These are phyloP conservation scores for Colletotrichum costaricense DNA, from an alignment of 2,329 filamentous ascomycete genomes.

Conservation along the genomic window DNA sequence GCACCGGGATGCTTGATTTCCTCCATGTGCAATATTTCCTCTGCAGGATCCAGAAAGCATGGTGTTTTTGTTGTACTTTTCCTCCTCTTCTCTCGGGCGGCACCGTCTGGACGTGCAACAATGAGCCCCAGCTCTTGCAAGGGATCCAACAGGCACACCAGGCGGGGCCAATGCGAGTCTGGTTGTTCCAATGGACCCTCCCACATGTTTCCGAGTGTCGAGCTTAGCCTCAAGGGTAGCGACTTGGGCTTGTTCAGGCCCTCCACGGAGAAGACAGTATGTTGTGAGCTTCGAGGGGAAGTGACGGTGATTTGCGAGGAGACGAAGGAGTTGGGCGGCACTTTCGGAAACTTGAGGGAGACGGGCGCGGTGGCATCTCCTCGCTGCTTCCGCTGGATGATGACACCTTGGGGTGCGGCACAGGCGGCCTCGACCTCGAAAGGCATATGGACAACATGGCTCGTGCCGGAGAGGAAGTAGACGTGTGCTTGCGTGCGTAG, in stretches of 20 bases:
- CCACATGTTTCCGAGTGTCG: constrained; percentile 69
- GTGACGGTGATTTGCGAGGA: constrained; percentile 72
- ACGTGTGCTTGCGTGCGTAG: constrained; percentile 94
- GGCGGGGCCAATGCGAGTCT: constrained; percentile 74
- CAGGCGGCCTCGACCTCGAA: constrained; percentile 93
- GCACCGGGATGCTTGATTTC: constrained; percentile 67
- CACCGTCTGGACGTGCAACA: constrained; percentile 67
- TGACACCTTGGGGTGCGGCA: constrained; percentile 82
- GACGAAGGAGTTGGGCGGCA: constrained; percentile 86
- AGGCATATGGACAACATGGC: constrained; percentile 90
- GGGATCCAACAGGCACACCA: constrained; percentile 89
- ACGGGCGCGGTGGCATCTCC: constrained; percentile 61
- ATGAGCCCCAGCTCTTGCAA: constrained; percentile 87
- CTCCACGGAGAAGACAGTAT: constrained; percentile 67
- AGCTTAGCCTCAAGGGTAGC: constrained; percentile 62
- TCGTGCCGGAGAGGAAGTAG: constrained; percentile 89
- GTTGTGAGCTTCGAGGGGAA: constrained; percentile 59
- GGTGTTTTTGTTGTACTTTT: constrained; percentile 54
- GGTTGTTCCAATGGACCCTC: constrained; percentile 63
- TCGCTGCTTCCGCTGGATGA: constrained; percentile 84
- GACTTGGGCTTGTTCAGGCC: constrained; percentile 66
- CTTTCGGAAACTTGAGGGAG: constrained; percentile 67
- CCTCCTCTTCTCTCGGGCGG: constrained; percentile 49
- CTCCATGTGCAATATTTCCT: constrained; percentile 88
- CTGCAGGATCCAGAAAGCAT: constrained; percentile 75